These are phyloP conservation scores for Rhizopus sp. DNA, from an alignment of 371 early-diverging fungal genomes.

Conservation along the genomic window DNA sequence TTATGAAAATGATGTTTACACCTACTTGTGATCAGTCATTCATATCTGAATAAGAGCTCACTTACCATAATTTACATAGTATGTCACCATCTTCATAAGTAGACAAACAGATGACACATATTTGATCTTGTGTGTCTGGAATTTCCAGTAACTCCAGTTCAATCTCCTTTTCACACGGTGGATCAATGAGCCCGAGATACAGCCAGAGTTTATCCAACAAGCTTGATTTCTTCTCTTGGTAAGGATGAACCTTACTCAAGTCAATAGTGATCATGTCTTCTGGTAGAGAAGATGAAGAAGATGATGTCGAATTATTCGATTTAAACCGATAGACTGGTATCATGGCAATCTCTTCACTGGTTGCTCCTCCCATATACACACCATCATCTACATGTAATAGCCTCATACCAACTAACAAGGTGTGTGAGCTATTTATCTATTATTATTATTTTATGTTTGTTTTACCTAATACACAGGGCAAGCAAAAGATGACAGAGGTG, in stretches of 20 bases:
- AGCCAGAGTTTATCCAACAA: conserved; percentile 32
- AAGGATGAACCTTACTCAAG: conserved; percentile 13
- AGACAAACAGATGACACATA: conserved; percentile 67
- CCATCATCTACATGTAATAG: conserved; percentile 61
- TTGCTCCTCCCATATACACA: conserved; percentile 63
- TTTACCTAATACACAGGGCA: conserved; percentile 63
- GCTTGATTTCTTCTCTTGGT: conserved; percentile 12
- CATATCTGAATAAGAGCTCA: background rate
- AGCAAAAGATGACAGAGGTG: conserved; percentile 63
- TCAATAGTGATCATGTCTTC: conserved; percentile 20
- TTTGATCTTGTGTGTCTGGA: conserved; percentile 46
- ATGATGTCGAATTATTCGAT: conserved; percentile 13
- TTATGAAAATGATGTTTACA: conserved; percentile 47
- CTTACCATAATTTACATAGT: conserved; percentile 57
- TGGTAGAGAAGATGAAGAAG: conserved; percentile 1
- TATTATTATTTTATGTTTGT: background rate
- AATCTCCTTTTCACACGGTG: conserved; percentile 18
- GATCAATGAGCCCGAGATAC: conserved; percentile 29
- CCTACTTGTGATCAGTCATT: conserved; percentile 11
- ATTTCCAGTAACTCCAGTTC: conserved; percentile 38
- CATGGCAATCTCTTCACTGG: conserved; percentile 56
- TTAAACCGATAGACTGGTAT: conserved; percentile 55
- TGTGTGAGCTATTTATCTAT: background rate
- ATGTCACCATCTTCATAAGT: conserved; percentile 67
- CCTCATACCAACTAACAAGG: conserved; percentile 51